Base-by-base conservation (phyloP, 768 basidiomycete genomes). In the Neoboletus magnificus region DNA sequence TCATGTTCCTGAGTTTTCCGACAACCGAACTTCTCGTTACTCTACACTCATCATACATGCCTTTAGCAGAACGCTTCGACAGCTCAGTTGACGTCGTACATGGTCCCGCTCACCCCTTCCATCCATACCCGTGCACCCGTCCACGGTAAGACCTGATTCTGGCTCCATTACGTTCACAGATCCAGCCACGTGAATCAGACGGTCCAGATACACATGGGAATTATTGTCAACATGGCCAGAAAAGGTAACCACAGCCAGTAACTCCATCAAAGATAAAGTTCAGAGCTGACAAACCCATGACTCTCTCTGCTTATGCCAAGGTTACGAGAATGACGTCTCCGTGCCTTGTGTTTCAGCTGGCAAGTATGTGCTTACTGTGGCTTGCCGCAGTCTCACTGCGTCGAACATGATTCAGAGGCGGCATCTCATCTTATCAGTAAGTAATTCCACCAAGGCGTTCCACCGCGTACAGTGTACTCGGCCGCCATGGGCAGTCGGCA, bases 221-320 rank as follows among this genome's bases (percentile, higher is more conserved):
- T 32, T 27, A 53, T 30, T 29, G 29, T 12, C 45, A 32, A 15
- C 45, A 29, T 15, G 15, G 18, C 20, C 29, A n/a, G 32, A 43
- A 53, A 33, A 35, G 30, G 58, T 27, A 50, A 44, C 4, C 6
- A 10, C 15, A 3, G 5, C 13, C n/a, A n/a, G 9, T 40, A 42
- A 25, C 39, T n/a, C 42, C 50, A 47, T 52, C 44, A 54, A 35
- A 44, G 50, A 66, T 63, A 60, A 43, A 50, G 43, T 60, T 65
- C 50, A 29, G 16, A 32, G 42, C 40, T 57, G 50, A 65, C 64
- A 50, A 56, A 55, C 49, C 43, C 22, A 35, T 5, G n/a, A 27
- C 25, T 11, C 11, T 23, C 18, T 44, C 3, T 5, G 8, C 43
- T 42, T 42, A 23, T 23, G 3, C 49, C 7, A 27, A n/a, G 2